phyloP scores from a whole-genome alignment of 352 stramenopile genomes.

The Globisporangium cederbergense region DNA sequence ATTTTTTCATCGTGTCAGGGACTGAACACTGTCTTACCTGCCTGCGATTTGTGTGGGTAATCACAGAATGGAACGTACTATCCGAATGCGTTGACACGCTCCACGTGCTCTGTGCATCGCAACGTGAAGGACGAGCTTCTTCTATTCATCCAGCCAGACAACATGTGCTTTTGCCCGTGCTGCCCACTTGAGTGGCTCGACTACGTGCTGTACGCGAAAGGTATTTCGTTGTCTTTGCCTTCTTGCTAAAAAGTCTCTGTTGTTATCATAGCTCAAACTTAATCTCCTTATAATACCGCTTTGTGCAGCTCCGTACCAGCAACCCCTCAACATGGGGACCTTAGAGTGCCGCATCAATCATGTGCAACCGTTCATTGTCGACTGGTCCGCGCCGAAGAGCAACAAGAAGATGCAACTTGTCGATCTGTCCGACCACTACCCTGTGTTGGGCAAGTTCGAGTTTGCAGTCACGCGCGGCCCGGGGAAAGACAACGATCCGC shows the following conservation, averaged over 20 bases:
- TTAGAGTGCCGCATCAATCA: slow-evolving; percentile 56
- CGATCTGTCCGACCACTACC: slow-evolving; percentile 80
- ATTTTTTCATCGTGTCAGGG: not conserved
- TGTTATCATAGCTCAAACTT: not conserved
- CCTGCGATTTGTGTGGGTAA: not conserved
- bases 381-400: slow-evolving; percentile 59
- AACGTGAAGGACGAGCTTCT: slow-evolving; percentile 17
- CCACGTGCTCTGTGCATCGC: slow-evolving; percentile 38
- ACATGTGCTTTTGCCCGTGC: slow-evolving; percentile 77
- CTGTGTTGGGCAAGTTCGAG: slow-evolving; percentile 62
- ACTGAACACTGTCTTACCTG: not conserved
- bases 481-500: slow-evolving; percentile 44
- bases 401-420: slow-evolving; percentile 54
- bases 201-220: slow-evolving; percentile 76
- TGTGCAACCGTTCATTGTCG: slow-evolving; percentile 49
- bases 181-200: slow-evolving; percentile 82
- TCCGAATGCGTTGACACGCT: slow-evolving; percentile 47
- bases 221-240: slow-evolving; percentile 16
- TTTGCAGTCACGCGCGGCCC: slow-evolving; percentile 48
- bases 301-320: slow-evolving; percentile 58
- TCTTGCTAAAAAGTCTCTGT: not conserved
- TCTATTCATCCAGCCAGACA: slow-evolving; percentile 36
- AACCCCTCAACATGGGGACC: slow-evolving; percentile 47
- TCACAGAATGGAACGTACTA: slow-evolving; percentile 50
- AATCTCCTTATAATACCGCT: not conserved